phyloP scores from a whole-genome alignment of 257 asterid genomes.

The Solanum medicagineum region DNA sequence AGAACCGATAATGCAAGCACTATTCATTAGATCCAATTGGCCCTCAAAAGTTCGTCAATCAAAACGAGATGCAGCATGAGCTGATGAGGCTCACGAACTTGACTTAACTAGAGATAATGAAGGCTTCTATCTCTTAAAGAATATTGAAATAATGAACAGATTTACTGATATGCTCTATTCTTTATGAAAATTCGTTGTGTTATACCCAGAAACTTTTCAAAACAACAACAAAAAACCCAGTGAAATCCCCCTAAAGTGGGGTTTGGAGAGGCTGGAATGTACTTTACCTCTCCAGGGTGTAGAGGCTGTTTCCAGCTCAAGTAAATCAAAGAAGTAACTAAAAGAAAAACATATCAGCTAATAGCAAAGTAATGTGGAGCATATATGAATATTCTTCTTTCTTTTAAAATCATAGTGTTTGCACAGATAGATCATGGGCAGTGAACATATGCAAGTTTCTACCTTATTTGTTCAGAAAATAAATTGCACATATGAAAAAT shows the following conservation, averaged over 20 bases:
- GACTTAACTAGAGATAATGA: background rate
- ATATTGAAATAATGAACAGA: background rate
- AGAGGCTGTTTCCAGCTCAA: too few relatives aligned
- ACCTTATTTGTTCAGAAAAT: background rate
- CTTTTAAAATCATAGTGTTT: too few relatives aligned
- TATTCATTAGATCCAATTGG: background rate
- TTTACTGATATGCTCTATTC: background rate
- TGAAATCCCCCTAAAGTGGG: too few relatives aligned
- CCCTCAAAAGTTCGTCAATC: background rate
- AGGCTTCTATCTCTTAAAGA: background rate
- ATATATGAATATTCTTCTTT: too few relatives aligned
- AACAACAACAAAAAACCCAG: too few relatives aligned
- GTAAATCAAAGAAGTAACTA: too few relatives aligned
- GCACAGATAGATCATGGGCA: background rate
- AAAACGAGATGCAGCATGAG: background rate
- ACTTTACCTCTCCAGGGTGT: too few relatives aligned
- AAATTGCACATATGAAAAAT: background rate
- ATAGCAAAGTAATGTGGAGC: too few relatives aligned
- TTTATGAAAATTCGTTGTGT: background rate
- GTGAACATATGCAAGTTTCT: background rate
- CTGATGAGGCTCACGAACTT: background rate
- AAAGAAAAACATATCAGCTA: too few relatives aligned
- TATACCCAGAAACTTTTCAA: background rate
- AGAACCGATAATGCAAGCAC: background rate
- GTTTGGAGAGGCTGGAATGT: too few relatives aligned